phyloP scores from a whole-genome alignment of 495 filamentous ascomycete species.

The Penicillium robsamsonii region DNA sequence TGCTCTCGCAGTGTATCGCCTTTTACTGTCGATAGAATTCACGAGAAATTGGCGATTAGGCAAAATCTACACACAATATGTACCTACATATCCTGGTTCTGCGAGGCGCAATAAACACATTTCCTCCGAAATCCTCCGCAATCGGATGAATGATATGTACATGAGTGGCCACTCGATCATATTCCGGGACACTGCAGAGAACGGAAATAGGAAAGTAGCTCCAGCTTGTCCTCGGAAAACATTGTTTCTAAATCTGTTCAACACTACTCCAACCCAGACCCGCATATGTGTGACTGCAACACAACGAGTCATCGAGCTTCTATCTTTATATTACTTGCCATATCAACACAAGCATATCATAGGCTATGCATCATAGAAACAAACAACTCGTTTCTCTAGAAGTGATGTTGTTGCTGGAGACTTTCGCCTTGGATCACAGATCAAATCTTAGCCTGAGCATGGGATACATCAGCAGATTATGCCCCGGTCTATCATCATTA shows the following conservation, averaged over 20 bases:
- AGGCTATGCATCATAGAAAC: background rate
- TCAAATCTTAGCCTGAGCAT: background rate
- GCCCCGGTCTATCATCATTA: background rate
- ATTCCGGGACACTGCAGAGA: background rate
- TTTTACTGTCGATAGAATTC: background rate
- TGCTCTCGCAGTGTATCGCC: background rate
- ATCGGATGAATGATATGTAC: background rate
- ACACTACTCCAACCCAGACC: constrained; percentile 2
- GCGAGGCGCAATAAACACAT: background rate
- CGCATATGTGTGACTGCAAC: constrained; percentile 1
- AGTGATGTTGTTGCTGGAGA: background rate
- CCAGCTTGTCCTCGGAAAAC: background rate
- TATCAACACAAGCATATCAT: background rate
- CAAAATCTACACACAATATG: constrained; percentile 6
- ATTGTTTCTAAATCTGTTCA: background rate
- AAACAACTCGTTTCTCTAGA: background rate
- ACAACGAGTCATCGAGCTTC: background rate
- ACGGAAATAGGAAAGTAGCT: background rate
- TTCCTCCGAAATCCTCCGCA: constrained; percentile 2
- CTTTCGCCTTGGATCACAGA: background rate
- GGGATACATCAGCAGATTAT: background rate
- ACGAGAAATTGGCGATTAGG: background rate
- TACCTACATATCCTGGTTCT: background rate
- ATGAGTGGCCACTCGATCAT: background rate
- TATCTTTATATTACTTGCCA: background rate